phyloP scores from a whole-genome alignment of 768 basidiomycete genomes.

The Trametes meyenii region DNA sequence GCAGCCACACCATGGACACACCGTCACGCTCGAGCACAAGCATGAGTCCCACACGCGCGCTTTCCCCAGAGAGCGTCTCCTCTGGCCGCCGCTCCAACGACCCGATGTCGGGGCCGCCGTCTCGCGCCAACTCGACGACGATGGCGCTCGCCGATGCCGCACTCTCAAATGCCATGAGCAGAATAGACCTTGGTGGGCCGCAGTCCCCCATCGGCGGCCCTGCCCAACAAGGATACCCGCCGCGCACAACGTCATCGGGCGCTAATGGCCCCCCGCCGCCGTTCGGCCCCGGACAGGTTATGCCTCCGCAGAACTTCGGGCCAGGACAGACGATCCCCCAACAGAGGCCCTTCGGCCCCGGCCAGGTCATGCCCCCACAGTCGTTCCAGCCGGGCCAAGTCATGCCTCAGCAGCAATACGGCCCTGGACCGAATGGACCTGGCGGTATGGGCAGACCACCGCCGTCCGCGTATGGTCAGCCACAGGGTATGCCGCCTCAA shows the following conservation, averaged over 20 bases:
- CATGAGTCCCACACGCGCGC: constrained; percentile 28
- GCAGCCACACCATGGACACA: constrained; percentile 5
- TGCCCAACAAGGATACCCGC: constrained; percentile 21
- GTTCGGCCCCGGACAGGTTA: constrained; percentile 35
- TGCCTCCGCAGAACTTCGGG: constrained; percentile 23
- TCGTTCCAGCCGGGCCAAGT: constrained; percentile 10
- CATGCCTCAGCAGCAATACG: constrained; percentile 7
- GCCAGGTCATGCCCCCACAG: constrained; percentile 9
- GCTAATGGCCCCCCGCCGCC: constrained; percentile 24
- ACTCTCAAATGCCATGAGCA: constrained; percentile 12
- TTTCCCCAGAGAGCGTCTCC: constrained; percentile 18
- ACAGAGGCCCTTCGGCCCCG: constrained; percentile 8
- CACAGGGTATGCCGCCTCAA: constrained; percentile 22
- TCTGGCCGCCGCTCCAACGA: constrained; percentile 19
- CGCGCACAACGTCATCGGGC: constrained; percentile 28
- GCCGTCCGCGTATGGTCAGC: constrained; percentile 13
- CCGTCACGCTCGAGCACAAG: constrained; percentile 19
- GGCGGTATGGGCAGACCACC: constrained; percentile 6
- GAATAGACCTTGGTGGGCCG: constrained; percentile 15
- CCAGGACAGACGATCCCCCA: constrained; percentile 27
- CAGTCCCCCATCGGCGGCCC: constrained; percentile 1
- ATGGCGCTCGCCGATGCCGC: constrained; percentile 25
- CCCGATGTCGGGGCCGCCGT: constrained; percentile 13
- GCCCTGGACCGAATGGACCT: constrained; percentile 11
- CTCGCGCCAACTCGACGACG: constrained; percentile 14